Conservation (phyloP, 1,284 basidiomycete species). For the Porogramme epimiltina region DNA sequence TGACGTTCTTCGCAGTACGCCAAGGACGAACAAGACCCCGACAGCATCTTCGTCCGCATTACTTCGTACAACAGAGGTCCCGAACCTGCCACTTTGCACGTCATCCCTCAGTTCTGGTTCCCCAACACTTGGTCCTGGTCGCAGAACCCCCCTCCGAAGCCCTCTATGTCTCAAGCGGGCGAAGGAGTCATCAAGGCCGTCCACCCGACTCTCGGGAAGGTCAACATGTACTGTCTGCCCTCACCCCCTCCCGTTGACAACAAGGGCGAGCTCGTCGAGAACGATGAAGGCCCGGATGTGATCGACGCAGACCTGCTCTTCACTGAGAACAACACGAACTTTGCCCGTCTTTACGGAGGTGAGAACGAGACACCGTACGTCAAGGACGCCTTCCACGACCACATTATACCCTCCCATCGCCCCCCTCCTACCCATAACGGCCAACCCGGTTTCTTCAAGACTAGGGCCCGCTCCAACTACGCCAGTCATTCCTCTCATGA, state of each 20-base stretch:
- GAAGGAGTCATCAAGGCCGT: constrained; percentile 72
- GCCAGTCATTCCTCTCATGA: constrained; percentile 31
- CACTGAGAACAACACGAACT: constrained; percentile 98
- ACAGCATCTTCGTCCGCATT: constrained; percentile 91
- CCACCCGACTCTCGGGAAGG: constrained; percentile 76
- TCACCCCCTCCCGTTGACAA: constrained; percentile 88
- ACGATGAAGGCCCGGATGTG: constrained; percentile 62
- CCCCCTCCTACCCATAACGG: constrained; percentile 41
- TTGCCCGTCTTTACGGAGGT: constrained; percentile 86
- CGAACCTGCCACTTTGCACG: constrained; percentile 92
- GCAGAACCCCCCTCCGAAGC: constrained; percentile 79
- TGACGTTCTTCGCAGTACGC: constrained; percentile 70
- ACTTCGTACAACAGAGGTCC: constrained; percentile 97
- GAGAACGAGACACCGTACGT: constrained; percentile 82
- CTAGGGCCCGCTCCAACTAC: constrained; percentile 51
- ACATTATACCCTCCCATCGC: constrained; percentile 87
- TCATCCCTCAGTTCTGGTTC: constrained; percentile 96
- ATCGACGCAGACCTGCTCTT: constrained; percentile 87
- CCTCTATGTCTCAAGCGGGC: constrained; percentile 62
- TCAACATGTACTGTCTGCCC: constrained; percentile 87
- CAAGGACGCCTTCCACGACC: constrained; percentile 99
- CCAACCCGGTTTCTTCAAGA: constrained; percentile 42
- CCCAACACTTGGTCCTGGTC: constrained; percentile 98
- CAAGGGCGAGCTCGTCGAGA: constrained; percentile 46
- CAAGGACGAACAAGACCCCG: constrained; percentile 91